phyloP scores from a whole-genome alignment of 192 early-diverging fungal genomes.

The Coemansia sp. region DNA sequence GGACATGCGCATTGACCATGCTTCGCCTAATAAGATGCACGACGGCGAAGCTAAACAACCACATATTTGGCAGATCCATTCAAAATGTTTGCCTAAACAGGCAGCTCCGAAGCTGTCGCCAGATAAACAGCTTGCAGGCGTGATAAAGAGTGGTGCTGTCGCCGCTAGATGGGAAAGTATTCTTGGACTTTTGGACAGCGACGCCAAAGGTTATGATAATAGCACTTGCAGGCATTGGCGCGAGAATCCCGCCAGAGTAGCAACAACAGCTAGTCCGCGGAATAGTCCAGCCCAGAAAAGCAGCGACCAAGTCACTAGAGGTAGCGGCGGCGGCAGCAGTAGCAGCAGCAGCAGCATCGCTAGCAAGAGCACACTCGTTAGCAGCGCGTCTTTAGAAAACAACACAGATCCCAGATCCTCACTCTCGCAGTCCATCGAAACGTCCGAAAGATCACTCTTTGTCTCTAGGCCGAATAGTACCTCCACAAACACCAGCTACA shows the following conservation, averaged over 20 bases:
- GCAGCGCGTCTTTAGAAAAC: slow-evolving; percentile 1
- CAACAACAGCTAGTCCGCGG: neutral
- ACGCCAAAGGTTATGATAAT: neutral
- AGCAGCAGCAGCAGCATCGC: slow-evolving; percentile 17
- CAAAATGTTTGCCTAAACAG: neutral
- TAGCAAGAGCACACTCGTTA: slow-evolving; percentile 30
- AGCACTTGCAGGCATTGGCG: neutral
- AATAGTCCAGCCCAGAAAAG: neutral
- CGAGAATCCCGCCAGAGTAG: neutral
- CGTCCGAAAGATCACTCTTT: neutral
- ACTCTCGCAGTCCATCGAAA: neutral
- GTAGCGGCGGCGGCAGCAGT: too few species aligned
- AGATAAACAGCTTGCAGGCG: neutral
- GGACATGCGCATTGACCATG: neutral
- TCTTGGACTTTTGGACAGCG: neutral
- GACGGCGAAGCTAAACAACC: neutral
- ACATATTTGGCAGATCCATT: neutral
- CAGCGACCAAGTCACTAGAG: neutral
- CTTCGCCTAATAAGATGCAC: neutral
- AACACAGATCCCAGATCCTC: neutral
- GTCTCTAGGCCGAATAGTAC: neutral
- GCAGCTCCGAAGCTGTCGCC: neutral
- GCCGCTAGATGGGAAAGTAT: neutral
- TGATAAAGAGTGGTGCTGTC: neutral
- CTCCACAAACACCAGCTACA: neutral